phyloP scores from a whole-genome alignment of 441 rosid genomes.

The Euphorbia schlechtendalii region DNA sequence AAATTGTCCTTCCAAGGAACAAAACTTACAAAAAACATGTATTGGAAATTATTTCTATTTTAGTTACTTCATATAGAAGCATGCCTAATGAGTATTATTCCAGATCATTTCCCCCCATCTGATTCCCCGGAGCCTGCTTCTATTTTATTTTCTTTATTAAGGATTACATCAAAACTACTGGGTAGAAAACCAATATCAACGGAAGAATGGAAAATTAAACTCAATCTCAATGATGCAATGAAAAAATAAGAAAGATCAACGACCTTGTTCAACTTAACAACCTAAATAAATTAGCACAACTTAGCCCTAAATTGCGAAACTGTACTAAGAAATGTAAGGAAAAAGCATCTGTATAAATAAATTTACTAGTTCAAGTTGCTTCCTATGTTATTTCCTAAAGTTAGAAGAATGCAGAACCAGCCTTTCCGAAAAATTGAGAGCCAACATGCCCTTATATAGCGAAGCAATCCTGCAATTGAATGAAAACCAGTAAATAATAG shows the following conservation, averaged over 20 bases:
- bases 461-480: conserved; percentile 14
- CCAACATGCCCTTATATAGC: neutral
- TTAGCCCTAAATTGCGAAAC: neutral
- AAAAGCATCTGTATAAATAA: neutral
- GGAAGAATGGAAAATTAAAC: too few species aligned
- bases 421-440: neutral
- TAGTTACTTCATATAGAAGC: neutral
- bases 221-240: too few species aligned
- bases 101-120: neutral
- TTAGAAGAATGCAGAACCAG: conserved; percentile 6
- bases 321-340: neutral
- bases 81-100: neutral
- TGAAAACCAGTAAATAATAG: neutral
- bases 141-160: neutral
- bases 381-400: conserved; percentile 13
- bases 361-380: conserved; percentile 17
- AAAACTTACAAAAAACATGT: neutral
- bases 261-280: neutral
- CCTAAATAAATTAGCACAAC: neutral
- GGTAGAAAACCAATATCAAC: neutral
- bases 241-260: neutral
- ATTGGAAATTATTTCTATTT: neutral
- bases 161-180: neutral
- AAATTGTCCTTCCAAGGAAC: neutral
- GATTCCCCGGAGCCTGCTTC: neutral